Percentiles rank a stretch among this genome's conserved stretches.
Evolutionary conservation across 768 basidiomycete genomes (phyloP).

Genomic region (Boletus reticuloceps): DNA sequence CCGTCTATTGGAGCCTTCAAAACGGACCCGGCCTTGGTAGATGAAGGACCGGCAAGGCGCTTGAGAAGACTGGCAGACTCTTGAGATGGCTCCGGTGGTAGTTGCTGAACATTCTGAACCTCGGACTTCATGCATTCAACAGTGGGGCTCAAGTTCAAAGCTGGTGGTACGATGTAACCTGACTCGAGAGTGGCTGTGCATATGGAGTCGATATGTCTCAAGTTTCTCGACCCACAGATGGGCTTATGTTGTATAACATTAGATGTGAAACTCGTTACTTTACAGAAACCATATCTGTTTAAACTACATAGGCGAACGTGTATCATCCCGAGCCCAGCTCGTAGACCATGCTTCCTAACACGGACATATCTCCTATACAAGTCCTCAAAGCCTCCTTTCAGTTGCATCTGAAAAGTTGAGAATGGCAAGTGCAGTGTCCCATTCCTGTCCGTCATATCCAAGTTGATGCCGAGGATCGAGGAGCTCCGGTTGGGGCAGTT

Average conservation of each 20-base stretch:
- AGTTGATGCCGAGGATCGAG: conserved; percentile 4
- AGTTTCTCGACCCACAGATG: no score
- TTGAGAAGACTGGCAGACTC: conserved; percentile 68
- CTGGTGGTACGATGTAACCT: not conserved
- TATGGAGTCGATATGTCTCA: no score
- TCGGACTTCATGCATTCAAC: conserved; percentile 20
- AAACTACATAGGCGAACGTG: not conserved
- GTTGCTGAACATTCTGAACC: conserved; percentile 14
- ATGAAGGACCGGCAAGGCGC: conserved; percentile 85
- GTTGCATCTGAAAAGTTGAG: conserved; percentile 19
- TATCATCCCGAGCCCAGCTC: conserved; percentile 13
- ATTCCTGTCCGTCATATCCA: conserved; percentile 22
- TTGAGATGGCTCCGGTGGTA: conserved; percentile 45
- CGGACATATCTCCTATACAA: not conserved
- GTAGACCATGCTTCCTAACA: not conserved
- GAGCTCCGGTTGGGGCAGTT: conserved; percentile 13
- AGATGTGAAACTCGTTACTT: not conserved
- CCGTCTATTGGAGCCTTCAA: not conserved
- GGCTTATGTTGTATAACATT: not conserved
- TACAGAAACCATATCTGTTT: not conserved
- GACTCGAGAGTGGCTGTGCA: conserved; percentile 9
- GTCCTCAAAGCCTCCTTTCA: not conserved
- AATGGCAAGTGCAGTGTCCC: conserved; percentile 29
- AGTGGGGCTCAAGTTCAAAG: not conserved
- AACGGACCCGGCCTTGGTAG: conserved; percentile 82